These are phyloP conservation scores for Oryza meridionalis DNA, from an alignment of 176 grass and related monocot species.

Conservation along the genomic window DNA sequence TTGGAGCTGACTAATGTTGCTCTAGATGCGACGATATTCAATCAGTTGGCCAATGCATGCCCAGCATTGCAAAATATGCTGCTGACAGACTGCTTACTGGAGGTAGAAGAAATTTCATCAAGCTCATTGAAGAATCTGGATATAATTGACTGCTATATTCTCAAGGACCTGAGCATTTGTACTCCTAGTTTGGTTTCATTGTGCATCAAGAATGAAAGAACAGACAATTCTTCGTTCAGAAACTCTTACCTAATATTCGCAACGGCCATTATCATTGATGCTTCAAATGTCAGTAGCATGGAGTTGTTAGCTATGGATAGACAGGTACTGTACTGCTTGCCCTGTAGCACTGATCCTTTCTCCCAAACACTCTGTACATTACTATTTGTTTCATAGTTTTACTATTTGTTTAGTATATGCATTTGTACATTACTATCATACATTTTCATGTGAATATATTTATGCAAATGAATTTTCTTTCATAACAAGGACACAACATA, in stretches of 20 bases:
- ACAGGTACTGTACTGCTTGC: background rate
- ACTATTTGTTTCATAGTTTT: background rate
- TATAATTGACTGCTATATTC: background rate
- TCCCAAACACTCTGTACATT: background rate
- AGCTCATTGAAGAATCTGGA: constrained; percentile 6
- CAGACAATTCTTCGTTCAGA: background rate
- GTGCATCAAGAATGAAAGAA: background rate
- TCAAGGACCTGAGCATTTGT: background rate
- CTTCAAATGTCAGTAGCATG: background rate
- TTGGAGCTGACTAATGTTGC: constrained; percentile 2
- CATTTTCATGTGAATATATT: background rate
- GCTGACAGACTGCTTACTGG: background rate
- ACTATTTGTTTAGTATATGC: background rate
- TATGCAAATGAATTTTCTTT: background rate
- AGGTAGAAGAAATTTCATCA: background rate
- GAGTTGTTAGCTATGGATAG: background rate
- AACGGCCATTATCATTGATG: background rate
- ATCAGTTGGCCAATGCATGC: background rate
- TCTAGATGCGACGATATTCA: background rate
- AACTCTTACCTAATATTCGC: background rate
- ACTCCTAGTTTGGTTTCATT: background rate
- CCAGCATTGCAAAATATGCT: constrained; percentile 6
- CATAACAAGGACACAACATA: background rate
- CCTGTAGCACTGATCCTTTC: background rate
- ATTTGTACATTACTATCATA: background rate